Percentiles rank a stretch among this genome's conserved stretches.
These are phyloP conservation scores for Saccharomyces pastorianus DNA, from an alignment of 1,139 yeast genomes.

Conservation along the genomic window DNA sequence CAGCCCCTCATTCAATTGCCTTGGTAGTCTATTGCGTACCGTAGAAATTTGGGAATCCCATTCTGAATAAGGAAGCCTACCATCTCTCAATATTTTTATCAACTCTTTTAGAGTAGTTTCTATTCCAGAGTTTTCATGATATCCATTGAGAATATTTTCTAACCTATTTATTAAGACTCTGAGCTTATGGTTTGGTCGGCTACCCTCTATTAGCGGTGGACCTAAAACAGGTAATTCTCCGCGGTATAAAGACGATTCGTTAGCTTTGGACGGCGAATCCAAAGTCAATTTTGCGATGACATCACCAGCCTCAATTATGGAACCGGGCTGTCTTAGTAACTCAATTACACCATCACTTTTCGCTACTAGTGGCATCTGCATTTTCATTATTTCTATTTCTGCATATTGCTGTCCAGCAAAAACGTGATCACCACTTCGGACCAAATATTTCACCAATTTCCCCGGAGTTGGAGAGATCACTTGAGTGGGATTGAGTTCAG, in stretches of 20 bases:
- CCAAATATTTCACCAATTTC: constrained; percentile 84
- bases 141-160: constrained; percentile 76
- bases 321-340: constrained; percentile 94
- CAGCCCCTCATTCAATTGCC: constrained; percentile 62
- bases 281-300: constrained; percentile 87
- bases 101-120: constrained; percentile 67
- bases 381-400: constrained; percentile 98
- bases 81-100: constrained; percentile 64
- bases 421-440: constrained; percentile 92
- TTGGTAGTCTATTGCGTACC: constrained; percentile 80
- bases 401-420: constrained; percentile 91
- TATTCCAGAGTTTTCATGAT: constrained; percentile 92
- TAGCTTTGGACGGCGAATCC: constrained; percentile 95
- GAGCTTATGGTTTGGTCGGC: constrained; percentile 75
- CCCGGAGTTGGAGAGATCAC: constrained; percentile 98
- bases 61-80: constrained; percentile 83
- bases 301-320: constrained; percentile 92
- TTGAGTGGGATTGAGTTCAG: constrained; percentile 96
- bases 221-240: constrained; percentile 90
- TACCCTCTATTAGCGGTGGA: constrained; percentile 71
- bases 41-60: constrained; percentile 86
- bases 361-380: constrained; percentile 90
- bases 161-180: constrained; percentile 50
- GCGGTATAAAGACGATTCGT: constrained; percentile 90
- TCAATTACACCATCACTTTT: constrained; percentile 91